Evolutionary conservation across 2,329 filamentous ascomycete species (phyloP), one percentile per base, ranked within the genome.

Genomic region (Fusarium redolens): DNA sequence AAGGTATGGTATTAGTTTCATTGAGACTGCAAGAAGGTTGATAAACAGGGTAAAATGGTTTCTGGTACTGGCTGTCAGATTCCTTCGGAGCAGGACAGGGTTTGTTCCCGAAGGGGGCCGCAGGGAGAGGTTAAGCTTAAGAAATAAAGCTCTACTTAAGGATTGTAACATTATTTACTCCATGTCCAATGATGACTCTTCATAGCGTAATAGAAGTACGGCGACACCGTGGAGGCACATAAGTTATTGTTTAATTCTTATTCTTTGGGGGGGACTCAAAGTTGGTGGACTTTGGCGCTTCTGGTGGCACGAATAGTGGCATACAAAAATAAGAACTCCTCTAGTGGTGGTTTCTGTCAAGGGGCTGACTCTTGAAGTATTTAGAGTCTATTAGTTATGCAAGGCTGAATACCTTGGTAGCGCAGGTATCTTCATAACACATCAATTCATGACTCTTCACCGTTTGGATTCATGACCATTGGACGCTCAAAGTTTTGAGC

Each of bases 351-450:
- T n/a, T 5, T n/a, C 7, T 17, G 0, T 12, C 6, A n/a, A 22
- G 17, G 14, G 8, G 7, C 17, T 1, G 12, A 10, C 4, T 48
- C 1, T 2, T 4, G 5, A 33, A 33, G 1, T 22, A 1, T 4
- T 18, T 0, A 3, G 0, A 33, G 11, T 0, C 5, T 33, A 1
- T 7, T 7, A 13, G 1, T 12, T 13, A 1, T 17, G 11, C 1
- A 18, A 33, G 35, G 17, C 0, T 18, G 9, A 9, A 18, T 37
- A 4, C 15, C 5, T 1, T 22, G 3, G n/a, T 3, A 20, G 10
- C 20, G 17, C 2, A n/a, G 3, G 14, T 0, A 17, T 9, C 28
- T 2, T 7, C 1, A 31, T 8, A 2, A 48, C 10, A 0, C 14
- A 13, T 10, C 28, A n/a, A 2, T 14, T 12, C 7, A 9, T 14